These are phyloP conservation scores for Diaporthe sp. DNA, from an alignment of 2,329 filamentous ascomycete species.

Conservation along the genomic window DNA sequence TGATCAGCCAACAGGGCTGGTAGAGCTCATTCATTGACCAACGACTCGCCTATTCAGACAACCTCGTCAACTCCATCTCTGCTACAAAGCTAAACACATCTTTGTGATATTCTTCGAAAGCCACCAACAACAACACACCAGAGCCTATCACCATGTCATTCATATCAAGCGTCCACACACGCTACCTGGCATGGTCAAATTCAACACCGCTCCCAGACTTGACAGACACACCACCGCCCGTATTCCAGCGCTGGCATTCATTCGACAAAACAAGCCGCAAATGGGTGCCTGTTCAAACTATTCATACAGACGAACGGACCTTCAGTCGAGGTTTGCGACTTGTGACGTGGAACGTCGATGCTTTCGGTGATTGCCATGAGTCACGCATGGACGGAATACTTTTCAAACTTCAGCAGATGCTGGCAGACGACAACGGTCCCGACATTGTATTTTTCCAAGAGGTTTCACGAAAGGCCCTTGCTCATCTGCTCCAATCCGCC, in stretches of 20 bases:
- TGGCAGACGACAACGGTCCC: conserved; percentile 32
- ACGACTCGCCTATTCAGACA: not conserved
- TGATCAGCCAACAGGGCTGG: not conserved
- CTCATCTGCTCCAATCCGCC: conserved; percentile 42
- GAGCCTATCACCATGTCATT: not conserved
- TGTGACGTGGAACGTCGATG: conserved; percentile 51
- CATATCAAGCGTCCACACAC: not conserved
- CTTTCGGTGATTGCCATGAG: conserved; percentile 36
- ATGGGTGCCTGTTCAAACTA: not conserved
- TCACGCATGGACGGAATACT: conserved; percentile 47
- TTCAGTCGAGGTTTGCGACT: not conserved
- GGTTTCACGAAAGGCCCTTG: conserved; percentile 45
- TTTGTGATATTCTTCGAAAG: not conserved
- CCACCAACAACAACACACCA: not conserved
- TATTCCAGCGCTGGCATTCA: conserved; percentile 4
- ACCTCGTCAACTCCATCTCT: not conserved
- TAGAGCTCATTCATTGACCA: not conserved
- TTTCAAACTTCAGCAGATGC: conserved; percentile 38
- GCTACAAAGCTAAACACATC: not conserved
- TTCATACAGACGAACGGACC: not conserved
- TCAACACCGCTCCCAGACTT: conserved; percentile 4
- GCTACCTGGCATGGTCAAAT: conserved; percentile 11
- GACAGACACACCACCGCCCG: not conserved
- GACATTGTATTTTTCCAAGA: conserved; percentile 54
- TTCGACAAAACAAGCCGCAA: not conserved